Percentiles rank a stretch among this genome's conserved stretches.
These are phyloP conservation scores for Sarcomyxa edulis DNA, from an alignment of 768 basidiomycete genomes.

Conservation along the genomic window DNA sequence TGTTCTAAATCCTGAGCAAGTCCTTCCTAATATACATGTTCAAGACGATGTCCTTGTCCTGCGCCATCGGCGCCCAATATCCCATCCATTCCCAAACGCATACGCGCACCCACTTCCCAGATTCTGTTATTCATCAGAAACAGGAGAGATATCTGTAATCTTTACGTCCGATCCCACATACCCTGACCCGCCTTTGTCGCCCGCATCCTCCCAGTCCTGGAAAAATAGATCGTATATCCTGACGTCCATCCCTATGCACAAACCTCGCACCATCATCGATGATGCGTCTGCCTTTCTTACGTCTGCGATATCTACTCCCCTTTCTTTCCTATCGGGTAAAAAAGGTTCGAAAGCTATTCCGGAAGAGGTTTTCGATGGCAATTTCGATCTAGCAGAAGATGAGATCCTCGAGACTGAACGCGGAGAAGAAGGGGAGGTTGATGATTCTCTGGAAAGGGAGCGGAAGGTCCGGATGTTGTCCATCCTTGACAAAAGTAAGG, in stretches of 20 bases:
- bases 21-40: conserved; percentile 3
- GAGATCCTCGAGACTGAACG: conserved; percentile 77
- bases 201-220: conserved; percentile 43
- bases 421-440: conserved; percentile 73
- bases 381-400: conserved; percentile 71
- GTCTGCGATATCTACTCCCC: conserved; percentile 52
- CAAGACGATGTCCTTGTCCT: conserved; percentile 64
- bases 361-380: conserved; percentile 60
- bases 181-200: conserved; percentile 29
- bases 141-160: conserved; percentile 52
- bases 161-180: conserved; percentile 65
- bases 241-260: conserved; percentile 60
- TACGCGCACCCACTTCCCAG: conserved; percentile 74
- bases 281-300: conserved; percentile 65
- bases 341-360: conserved; percentile 42
- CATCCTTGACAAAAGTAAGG: conserved; percentile 33
- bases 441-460: conserved; percentile 57
- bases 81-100: conserved; percentile 71
- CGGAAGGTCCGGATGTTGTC: conserved; percentile 53
- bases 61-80: conserved; percentile 72
- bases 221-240: conserved; percentile 55
- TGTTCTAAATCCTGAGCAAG: not conserved
- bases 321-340: conserved; percentile 45
- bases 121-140: conserved; percentile 53
- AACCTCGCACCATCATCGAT: conserved; percentile 64